Evolutionary conservation across 805 yeast genomes (phyloP), one percentile per base, ranked within the genome.

Genomic region (Priceomyces carsonii): DNA sequence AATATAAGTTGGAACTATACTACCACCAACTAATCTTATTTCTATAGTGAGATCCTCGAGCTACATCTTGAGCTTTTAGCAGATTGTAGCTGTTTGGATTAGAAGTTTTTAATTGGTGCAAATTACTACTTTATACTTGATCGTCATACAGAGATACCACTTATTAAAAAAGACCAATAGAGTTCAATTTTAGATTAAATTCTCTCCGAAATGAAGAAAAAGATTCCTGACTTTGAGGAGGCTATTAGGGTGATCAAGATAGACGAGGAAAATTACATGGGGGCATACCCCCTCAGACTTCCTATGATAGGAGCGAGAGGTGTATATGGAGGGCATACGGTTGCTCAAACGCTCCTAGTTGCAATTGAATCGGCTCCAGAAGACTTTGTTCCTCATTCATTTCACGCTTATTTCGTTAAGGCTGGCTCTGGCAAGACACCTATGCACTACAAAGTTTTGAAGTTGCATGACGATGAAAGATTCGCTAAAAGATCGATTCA

Each of bases 241-340:
- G 63, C 64, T 7, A 58, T 60, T 32, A 41, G 55, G 9, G 54
- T 63, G 10, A 36, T 42, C 4, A 45, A 54, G 32, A 35, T 55
- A 1, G 58, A 48, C 34, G 61, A 51, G n/a, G 35, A 35, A 9
- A 41, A 50, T 15, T 68, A 53, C 44, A 48, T 45, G 10, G 72
- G 72, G 2, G 60, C 52, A 0, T 54, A 55, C 31, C 68, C 69
- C 4, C 52, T 68, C 17, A 39, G 56, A 25, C 48, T 61, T 4
- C 73, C 73, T 0, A 34, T 65, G 8, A 35, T 44, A 3, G 73
- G 77, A 0, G 82, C 85, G 2, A 61, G 82, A 28, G 87, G 86
- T 2, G 76, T 82, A 0, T 82, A 81, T 59, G 89, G 89, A 2
- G 89, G 90, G 7, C 77, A 80, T 13, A 60, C 78, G 27, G 77